Conservation (phyloP, 306 rosid species). For the Dryas alaskensis region DNA sequence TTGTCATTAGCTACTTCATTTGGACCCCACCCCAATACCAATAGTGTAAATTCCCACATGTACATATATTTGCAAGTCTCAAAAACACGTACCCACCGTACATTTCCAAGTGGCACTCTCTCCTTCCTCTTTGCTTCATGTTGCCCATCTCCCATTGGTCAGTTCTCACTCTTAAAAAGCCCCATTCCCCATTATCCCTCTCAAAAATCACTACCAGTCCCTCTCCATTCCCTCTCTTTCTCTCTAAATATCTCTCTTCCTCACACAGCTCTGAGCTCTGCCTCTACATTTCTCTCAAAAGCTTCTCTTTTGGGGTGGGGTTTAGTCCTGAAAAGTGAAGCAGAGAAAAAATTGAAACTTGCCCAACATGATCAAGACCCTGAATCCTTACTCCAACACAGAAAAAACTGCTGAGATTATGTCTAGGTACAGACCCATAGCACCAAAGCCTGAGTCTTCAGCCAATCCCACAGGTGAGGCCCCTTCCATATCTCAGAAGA, state of each 20-base stretch:
- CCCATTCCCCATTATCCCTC: neutral
- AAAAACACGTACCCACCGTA: slow-evolving; percentile 75
- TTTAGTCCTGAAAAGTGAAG: no score
- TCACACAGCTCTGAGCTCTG: neutral
- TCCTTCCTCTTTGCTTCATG: slow-evolving; percentile 43
- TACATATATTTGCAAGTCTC: slow-evolving; percentile 26
- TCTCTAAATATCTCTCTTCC: neutral
- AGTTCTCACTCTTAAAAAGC: slow-evolving; percentile 11
- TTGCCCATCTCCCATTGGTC: slow-evolving; percentile 59
- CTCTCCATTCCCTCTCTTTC: no score
- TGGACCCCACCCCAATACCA: slow-evolving; percentile 46
- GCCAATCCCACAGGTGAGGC: slow-evolving; percentile 32
- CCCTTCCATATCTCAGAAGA: slow-evolving; percentile 51
- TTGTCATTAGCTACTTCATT: no score
- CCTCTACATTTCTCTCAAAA: neutral
- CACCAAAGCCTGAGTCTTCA: slow-evolving; percentile 77
- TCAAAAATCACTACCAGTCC: neutral
- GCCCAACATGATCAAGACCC: slow-evolving; percentile 70
- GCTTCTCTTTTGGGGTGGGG: neutral
- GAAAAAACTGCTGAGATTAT: slow-evolving; percentile 85
- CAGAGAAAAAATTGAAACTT: no score
- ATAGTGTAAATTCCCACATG: slow-evolving; percentile 35
- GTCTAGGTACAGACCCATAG: slow-evolving; percentile 91
- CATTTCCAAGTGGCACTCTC: slow-evolving; percentile 60
- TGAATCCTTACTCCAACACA: slow-evolving; percentile 53